Percentiles rank a stretch among this genome's conserved stretches.
Conservation (phyloP, 78 protist species). For the Dictyostelium discoideum region DNA sequence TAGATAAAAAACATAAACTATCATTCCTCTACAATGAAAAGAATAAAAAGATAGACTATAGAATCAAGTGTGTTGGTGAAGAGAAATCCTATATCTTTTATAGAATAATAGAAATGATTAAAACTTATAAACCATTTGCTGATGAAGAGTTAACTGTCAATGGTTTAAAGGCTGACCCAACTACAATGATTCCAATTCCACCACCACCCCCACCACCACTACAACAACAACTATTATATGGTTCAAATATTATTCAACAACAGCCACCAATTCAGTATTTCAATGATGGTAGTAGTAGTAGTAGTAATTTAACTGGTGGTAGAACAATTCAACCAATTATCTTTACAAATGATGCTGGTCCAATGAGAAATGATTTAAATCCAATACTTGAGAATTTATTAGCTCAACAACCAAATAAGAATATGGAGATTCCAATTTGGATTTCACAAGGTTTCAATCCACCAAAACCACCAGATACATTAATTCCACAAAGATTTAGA, state of each 20-base stretch:
- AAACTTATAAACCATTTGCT: conserved; percentile 2
- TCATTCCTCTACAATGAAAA: conserved; percentile 5
- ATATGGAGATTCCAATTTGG: conserved; percentile 59
- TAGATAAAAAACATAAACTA: conserved; percentile 8
- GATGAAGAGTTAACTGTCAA: background rate
- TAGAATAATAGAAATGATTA: conserved; percentile 1
- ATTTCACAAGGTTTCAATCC: conserved; percentile 57
- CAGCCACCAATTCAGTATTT: background rate
- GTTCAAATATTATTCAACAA: background rate
- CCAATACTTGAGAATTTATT: conserved; percentile 26
- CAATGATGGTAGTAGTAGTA: no score
- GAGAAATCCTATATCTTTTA: conserved; percentile 35
- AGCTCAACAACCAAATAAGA: conserved; percentile 13
- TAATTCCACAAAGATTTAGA: conserved; percentile 17
- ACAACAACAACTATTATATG: background rate
- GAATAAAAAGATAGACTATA: conserved; percentile 6
- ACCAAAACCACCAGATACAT: conserved; percentile 16
- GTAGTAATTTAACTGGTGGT: background rate
- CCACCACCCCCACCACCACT: conserved; percentile 34
- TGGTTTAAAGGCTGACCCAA: background rate
- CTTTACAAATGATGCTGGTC: conserved; percentile 5
- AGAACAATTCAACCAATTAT: conserved; percentile 57
- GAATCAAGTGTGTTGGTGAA: conserved; percentile 41
- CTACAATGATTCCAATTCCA: background rate
- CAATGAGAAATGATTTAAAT: background rate